Percentiles rank a stretch among this genome's conserved stretches.
Conservation (phyloP, 2,329 filamentous ascomycete genomes). For the Hypoxylon sp. region DNA sequence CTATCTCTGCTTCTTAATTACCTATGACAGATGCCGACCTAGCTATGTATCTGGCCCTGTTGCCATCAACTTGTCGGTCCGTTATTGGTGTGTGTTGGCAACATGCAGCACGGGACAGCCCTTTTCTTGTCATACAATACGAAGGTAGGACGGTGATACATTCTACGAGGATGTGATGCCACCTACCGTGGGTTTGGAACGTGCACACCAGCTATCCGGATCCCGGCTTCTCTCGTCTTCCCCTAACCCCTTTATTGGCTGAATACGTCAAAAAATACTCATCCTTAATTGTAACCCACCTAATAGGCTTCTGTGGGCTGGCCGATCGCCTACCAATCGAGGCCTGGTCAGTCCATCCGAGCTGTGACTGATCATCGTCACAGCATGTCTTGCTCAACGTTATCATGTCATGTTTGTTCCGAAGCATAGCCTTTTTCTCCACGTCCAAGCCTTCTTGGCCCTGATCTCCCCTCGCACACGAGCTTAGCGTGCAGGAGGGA, state of each 20-base stretch:
- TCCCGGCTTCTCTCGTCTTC: conserved; percentile 35
- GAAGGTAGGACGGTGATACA: conserved; percentile 27
- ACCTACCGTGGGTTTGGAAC: conserved; percentile 32
- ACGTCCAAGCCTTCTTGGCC: conserved; percentile 8
- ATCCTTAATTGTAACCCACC: conserved; percentile 2
- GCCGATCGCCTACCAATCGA: not conserved
- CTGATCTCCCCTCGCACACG: conserved; percentile 24
- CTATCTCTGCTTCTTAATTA: not conserved
- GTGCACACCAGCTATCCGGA: conserved; percentile 43
- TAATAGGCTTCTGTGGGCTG: not conserved
- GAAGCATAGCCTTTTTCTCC: conserved; percentile 11
- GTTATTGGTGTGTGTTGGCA: not conserved
- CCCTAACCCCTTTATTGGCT: not conserved
- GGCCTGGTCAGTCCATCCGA: not conserved
- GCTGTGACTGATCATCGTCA: conserved; percentile 14
- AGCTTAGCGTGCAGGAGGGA: conserved; percentile 14
- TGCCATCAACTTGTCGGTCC: conserved; percentile 11
- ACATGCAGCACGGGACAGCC: conserved; percentile 14
- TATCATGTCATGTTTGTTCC: conserved; percentile 23
- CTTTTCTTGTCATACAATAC: conserved; percentile 20
- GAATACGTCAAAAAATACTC: conserved; percentile 1
- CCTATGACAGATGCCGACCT: not conserved
- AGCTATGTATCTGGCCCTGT: not conserved
- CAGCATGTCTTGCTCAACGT: conserved; percentile 24
- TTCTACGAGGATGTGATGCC: conserved; percentile 30